A percentile compares a stretch with the other conserved stretches of the same genome.
Conservation (phyloP, 306 rosid species). For the Vachellia pachyceras region DNA sequence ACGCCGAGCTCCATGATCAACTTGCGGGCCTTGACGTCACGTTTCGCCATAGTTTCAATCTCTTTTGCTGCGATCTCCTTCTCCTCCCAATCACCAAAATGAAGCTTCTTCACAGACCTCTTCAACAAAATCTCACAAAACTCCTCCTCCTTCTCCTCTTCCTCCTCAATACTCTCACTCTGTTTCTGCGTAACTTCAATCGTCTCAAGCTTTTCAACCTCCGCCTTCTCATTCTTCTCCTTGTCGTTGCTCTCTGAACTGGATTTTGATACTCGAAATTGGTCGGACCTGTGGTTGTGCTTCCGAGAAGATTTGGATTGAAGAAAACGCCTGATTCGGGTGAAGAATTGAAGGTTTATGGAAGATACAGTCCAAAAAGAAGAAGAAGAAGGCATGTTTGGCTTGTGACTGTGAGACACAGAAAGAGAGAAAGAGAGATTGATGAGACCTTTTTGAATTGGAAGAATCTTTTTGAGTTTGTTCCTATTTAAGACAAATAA, state of each 20-base stretch:
- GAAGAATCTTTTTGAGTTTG: slow-evolving; percentile 24
- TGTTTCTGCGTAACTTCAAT: slow-evolving; percentile 33
- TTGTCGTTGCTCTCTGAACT: not conserved
- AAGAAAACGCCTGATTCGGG: slow-evolving; percentile 67
- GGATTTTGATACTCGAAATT: slow-evolving; percentile 5
- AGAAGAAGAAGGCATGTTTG: slow-evolving; percentile 58
- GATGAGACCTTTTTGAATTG: slow-evolving; percentile 14
- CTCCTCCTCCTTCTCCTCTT: slow-evolving; percentile 26
- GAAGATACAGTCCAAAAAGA: slow-evolving; percentile 64
- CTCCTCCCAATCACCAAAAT: slow-evolving; percentile 80
- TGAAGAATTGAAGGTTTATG: slow-evolving; percentile 73
- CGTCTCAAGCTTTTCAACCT: not conserved
- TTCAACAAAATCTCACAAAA: slow-evolving; percentile 44
- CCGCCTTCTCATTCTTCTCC: not conserved
- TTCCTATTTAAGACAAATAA: slow-evolving; percentile 17
- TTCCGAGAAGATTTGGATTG: slow-evolving; percentile 62
- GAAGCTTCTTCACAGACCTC: slow-evolving; percentile 72
- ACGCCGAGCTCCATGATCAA: slow-evolving; percentile 64
- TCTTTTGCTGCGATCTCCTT: slow-evolving; percentile 65
- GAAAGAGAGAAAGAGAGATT: not conserved
- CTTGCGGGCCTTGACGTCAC: slow-evolving; percentile 59
- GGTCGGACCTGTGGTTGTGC: slow-evolving; percentile 33
- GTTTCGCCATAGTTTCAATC: slow-evolving; percentile 56
- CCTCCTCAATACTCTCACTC: slow-evolving; percentile 24
- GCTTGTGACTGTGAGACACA: slow-evolving; percentile 22